phyloP scores from a whole-genome alignment of 257 asterid species.

The Scutellaria baicalensis region DNA sequence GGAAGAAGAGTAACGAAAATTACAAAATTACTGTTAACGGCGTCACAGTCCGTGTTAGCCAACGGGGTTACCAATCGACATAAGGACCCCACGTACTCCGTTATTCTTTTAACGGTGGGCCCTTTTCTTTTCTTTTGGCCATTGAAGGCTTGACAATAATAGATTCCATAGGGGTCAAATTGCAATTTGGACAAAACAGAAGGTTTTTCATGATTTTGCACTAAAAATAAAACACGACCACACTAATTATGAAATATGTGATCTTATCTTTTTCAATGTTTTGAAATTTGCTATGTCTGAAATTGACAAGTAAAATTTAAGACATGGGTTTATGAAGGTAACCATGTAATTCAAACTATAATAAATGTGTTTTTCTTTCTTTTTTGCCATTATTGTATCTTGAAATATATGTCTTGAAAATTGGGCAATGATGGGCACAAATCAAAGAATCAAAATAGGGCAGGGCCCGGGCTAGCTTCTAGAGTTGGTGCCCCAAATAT shows the following conservation, averaged over 20 bases:
- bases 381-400: background rate
- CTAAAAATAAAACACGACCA: background rate
- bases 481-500: conserved; percentile 8
- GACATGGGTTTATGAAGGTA: background rate
- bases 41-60: conserved; percentile 37
- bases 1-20: background rate
- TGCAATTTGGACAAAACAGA: background rate
- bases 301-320: no score
- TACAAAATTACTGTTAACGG: no score
- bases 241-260: background rate
- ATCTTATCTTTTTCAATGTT: background rate
- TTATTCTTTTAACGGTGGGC: conserved; percentile 18
- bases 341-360: no score
- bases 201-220: no score
- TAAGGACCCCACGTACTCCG: conserved; percentile 28
- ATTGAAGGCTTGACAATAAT: background rate
- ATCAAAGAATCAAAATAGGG: background rate
- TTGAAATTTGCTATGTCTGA: no score
- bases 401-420: background rate
- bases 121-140: conserved; percentile 11
- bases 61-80: conserved; percentile 53
- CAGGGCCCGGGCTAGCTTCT: conserved; percentile 13
- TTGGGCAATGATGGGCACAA: conserved; percentile 8
- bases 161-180: background rate
- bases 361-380: no score